Base-by-base conservation (phyloP, 345 rosid species). In the Acer saccharum region DNA sequence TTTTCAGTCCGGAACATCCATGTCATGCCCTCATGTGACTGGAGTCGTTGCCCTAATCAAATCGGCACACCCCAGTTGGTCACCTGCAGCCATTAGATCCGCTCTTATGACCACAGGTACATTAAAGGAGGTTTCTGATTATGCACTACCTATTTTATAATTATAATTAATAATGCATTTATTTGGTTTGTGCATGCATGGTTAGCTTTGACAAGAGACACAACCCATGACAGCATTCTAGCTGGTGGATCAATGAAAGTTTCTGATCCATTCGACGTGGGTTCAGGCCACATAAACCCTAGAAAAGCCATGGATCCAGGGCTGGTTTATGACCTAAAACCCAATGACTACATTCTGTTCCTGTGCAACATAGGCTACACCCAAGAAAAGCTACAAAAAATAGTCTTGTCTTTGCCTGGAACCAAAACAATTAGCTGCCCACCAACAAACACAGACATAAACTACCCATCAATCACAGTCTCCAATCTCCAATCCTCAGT, bases 1-100 rank as follows among this genome's bases (percentile, higher is more conserved):
- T 78, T 82, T 93, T 29, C 91, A 71, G 67, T 87, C 94, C 0
- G 96, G 96, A 75, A 91, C 92, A 23, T 91, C 94, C 10, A 90
- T 91, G 96, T 83, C 98, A 2, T 86, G 94, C 76, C 96, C 98
- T 71, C 94, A 91, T 48, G 94, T 91, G 2, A 78, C 94, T 10
- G 94, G 93, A 48, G 82, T 86, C 0, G 89, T 79, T 10, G 94
- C 94, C 1, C 90, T 91, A 18, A 69, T 93, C 80, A 87, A 84
- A 81, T 89, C 98, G 5, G 86, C 79, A 20, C 90, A 91, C 74
- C 92, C 90, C 29, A 58, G 78, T 27, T 90, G 96, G 96, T 91
- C 94, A 50, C 94, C 96, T 1, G 86, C 93, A 1, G 90, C 90
- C 79, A 86, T 91, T 76, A 84, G 87, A 83, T 91, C 94, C 6